Evolutionary conservation across 495 filamentous ascomycete genomes (phyloP), one percentile per base, ranked within the genome.

Genomic region (Cladorrhinum samala): DNA sequence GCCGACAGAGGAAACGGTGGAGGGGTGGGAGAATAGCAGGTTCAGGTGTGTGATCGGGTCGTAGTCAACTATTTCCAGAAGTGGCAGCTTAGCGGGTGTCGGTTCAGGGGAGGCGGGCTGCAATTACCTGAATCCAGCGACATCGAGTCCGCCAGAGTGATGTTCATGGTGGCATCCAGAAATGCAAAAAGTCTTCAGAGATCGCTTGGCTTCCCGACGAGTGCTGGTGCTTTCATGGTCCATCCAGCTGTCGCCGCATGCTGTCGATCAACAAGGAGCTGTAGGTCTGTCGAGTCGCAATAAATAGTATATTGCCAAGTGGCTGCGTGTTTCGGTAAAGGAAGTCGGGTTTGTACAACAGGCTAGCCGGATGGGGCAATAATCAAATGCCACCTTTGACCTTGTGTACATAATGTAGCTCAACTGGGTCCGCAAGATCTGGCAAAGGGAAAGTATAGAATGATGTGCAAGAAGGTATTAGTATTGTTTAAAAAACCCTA

Each of bases 21-120:
- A 89, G 7, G 90, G 87, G 68, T 95, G 89, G 39, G 92, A 86
- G 75, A 98, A 98, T 60, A 97, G 84, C 55, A 85, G 74, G 74
- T 98, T 97, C 47, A 97, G 82, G 69, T 98, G 92, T 46, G 88
- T 81, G 59, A 96, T 84, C 45, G 94, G 91, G 66, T 97, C 87
- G 72, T 96, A 98, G 63, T 96, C 86, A 57, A 85, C 94, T 98
- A 55, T 38, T 25, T 6, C 17, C 42, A 45, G 20, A 33, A 18
- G 39, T 8, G 5, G n/a, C 6, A 3, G 5, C 4, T 14, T 41
- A 41, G 17, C 39, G 39, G 39, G 39, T 4, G 39, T n/a, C 6
- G 39, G 4, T 17, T 4, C n/a, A 4, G 17, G 39, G 39, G 39
- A 41, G n/a, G 13, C 5, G n/a, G 11, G n/a, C n/a, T 41, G 19